Evolutionary conservation across 1,284 basidiomycete species (phyloP).

Genomic region (Caloboletus firmus): DNA sequence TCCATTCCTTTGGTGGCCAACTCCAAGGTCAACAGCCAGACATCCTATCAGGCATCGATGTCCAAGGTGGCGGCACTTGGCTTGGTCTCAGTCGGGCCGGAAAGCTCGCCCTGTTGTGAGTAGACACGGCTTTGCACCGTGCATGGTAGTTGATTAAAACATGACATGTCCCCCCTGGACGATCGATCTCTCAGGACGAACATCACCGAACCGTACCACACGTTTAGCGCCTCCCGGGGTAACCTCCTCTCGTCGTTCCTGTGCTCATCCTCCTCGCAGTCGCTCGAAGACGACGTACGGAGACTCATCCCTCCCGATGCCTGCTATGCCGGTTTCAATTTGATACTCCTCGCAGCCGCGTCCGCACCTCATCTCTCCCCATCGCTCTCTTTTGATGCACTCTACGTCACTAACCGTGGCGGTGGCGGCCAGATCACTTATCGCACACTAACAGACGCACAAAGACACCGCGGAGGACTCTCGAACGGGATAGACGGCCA

Average conservation of each 20-base stretch:
- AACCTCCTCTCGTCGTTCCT: constrained; percentile 66
- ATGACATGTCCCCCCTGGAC: too few relatives aligned
- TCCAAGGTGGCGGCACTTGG: constrained; percentile 75
- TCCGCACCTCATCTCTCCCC: constrained; percentile 13
- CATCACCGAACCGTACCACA: constrained; percentile 61
- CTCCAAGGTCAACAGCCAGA: constrained; percentile 22
- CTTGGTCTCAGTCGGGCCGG: constrained; percentile 66
- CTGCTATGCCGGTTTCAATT: constrained; percentile 74
- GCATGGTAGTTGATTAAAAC: too few relatives aligned
- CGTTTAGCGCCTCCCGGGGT: constrained; percentile 61
- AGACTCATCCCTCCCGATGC: constrained; percentile 46
- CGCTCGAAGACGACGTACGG: constrained; percentile 43
- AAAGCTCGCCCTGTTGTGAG: constrained; percentile 69
- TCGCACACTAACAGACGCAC: constrained; percentile 49
- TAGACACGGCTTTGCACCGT: constrained; percentile 19
- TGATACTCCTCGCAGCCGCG: constrained; percentile 56
- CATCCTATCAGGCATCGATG: constrained; percentile 73
- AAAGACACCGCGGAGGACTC: constrained; percentile 55
- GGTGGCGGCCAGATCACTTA: constrained; percentile 58
- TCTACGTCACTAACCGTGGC: constrained; percentile 66
- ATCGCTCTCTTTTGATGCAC: constrained; percentile 47
- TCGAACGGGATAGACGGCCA: constrained; percentile 71
- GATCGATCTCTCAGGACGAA: constrained; percentile 56
- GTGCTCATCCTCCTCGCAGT: constrained; percentile 1
- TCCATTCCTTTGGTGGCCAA: constrained; percentile 50